Evolutionary conservation across 805 yeast genomes (phyloP).

Genomic region (Candida broadrunensis): DNA sequence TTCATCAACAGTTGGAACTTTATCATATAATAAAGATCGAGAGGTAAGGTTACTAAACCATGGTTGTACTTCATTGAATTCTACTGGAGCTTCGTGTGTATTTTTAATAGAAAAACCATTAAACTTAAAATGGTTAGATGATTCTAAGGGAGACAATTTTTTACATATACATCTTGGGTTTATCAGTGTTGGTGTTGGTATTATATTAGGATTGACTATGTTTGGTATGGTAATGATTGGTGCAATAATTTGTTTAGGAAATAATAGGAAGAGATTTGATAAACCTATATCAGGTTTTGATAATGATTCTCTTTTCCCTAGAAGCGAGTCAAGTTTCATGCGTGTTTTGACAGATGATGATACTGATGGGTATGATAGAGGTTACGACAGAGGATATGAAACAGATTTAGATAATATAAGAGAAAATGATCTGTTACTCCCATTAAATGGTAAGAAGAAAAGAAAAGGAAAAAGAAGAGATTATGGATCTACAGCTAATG

Average conservation of each 20-base stretch:
- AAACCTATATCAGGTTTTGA: conserved; percentile 1
- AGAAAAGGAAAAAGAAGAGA: conserved; percentile 10
- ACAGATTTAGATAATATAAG: conserved; percentile 38
- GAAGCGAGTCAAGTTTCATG: conserved; percentile 33
- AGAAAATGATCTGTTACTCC: conserved; percentile 31
- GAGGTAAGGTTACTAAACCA: conserved; percentile 57
- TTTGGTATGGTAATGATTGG: conserved; percentile 21
- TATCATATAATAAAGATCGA: conserved; percentile 45
- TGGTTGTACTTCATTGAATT: conserved; percentile 49
- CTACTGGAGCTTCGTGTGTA: conserved; percentile 45
- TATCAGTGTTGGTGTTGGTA: conserved; percentile 65
- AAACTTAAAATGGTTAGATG: conserved; percentile 59
- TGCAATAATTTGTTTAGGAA: conserved; percentile 16
- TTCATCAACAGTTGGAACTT: not conserved
- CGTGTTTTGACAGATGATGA: conserved; percentile 32
- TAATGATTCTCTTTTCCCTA: conserved; percentile 7
- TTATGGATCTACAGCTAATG: conserved; percentile 15
- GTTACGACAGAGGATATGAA: conserved; percentile 39
- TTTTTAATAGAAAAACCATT: conserved; percentile 67
- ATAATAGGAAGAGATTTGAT: conserved; percentile 4
- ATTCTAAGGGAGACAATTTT: conserved; percentile 34
- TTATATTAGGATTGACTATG: conserved; percentile 55
- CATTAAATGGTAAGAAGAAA: conserved; percentile 16
- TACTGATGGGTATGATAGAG: conserved; percentile 10
- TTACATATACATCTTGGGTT: conserved; percentile 63